Evolutionary conservation across 2,329 filamentous ascomycete genomes (phyloP), one percentile per base, ranked within the genome.

Genomic region (Epicoccum nigrum): DNA sequence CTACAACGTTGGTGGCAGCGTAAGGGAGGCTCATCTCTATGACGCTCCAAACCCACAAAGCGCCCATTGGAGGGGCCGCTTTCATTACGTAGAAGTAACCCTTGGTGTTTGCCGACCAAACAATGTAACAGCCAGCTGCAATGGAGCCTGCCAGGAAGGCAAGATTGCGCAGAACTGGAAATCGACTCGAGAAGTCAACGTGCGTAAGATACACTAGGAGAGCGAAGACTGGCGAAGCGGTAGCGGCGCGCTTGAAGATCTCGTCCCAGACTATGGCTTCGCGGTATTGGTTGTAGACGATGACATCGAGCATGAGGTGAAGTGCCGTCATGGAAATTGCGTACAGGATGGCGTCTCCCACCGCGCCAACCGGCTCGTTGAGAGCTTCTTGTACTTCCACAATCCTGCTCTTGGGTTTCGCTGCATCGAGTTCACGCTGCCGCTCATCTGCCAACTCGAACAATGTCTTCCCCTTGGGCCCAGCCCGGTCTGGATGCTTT

Each of bases 81-180:
- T 96, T 95, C 90, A 97, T 92, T 16, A 96, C 86, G 6, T 89
- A 88, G 62, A 95, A 85, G 66, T 97, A 97, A 4, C 87, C 85
- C 59, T 86, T 84, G 23, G 79, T 81, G 66, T 97, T 97, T 20
- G 89, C 91, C 45, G 92, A 85, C 60, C 89, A 80, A 40, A 97
- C 86, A 56, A 97, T 78, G 72, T 91, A 92, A 74, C 86, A 90
- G 1, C 94, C 94, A 0, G 84, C 77, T 8, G 68, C 71, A 7
- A 87, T 73, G 58, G 87, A 85, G 19, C 81, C 76, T 13, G 66
- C 67, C 54, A 91, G 81, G 76, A 93, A 94, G 44, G 89, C 62
- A 1, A 76, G 25, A 54, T 82, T 77, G 55, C 73, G 69, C 7
- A 74, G 30, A 1, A 77, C 67, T 33, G 78, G 76, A 21, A 83